phyloP scores from a whole-genome alignment of 306 rosid genomes.

The Canavalia gladiata region DNA sequence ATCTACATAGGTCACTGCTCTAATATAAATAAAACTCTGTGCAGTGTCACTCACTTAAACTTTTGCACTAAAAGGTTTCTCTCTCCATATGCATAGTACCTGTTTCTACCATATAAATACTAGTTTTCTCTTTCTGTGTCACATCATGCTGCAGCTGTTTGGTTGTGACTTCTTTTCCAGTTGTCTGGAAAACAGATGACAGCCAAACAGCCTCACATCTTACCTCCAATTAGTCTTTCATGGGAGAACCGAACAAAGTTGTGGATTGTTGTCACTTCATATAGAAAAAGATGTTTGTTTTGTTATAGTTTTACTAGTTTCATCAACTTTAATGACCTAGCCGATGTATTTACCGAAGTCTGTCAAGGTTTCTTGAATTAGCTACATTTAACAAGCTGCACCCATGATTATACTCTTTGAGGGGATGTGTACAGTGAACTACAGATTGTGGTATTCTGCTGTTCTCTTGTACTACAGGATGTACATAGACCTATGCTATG shows the following conservation, averaged over 20 bases:
- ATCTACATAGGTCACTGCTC: neutral
- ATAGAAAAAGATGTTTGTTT: neutral
- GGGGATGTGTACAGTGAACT: neutral
- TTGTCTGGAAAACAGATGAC: neutral
- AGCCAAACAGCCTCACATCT: neutral
- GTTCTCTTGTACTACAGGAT: neutral
- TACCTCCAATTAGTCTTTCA: neutral
- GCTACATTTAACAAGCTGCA: constrained; percentile 5
- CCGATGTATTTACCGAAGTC: neutral
- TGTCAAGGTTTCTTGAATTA: neutral
- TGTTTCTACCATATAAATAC: neutral
- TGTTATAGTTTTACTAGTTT: neutral
- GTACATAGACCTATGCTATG: neutral
- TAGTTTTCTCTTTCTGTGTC: neutral
- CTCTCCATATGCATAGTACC: neutral
- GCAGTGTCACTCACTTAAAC: neutral
- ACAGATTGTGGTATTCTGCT: neutral
- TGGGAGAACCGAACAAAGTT: neutral
- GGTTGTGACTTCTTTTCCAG: neutral
- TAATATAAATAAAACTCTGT: neutral
- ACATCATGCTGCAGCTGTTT: neutral
- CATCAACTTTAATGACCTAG: neutral
- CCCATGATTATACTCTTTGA: neutral
- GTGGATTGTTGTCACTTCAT: neutral
- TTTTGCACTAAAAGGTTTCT: neutral